Percentiles rank a stretch among this genome's conserved stretches.
These are phyloP conservation scores for Debaryomyces coudertii DNA, from an alignment of 1,139 yeast genomes.

Conservation along the genomic window DNA sequence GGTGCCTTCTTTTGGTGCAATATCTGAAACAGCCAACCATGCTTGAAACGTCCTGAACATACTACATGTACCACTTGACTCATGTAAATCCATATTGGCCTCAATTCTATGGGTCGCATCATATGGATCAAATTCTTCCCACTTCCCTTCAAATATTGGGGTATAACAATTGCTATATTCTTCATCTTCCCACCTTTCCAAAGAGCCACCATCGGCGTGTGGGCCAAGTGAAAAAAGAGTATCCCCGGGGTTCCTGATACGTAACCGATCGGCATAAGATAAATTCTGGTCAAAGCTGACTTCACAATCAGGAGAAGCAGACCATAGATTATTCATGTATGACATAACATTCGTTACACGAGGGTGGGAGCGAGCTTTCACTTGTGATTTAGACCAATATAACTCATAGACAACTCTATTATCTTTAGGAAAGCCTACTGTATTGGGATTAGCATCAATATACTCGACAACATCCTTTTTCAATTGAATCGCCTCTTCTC, in stretches of 20 bases:
- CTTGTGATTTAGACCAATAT: constrained; percentile 46
- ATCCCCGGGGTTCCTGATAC: constrained; percentile 49
- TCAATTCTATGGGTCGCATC: constrained; percentile 39
- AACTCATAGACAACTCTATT: constrained; percentile 22
- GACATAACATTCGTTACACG: constrained; percentile 32
- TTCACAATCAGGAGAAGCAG: constrained; percentile 26
- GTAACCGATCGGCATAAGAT: constrained; percentile 42
- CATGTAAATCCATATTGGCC: constrained; percentile 40
- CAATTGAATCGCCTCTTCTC: constrained; percentile 25
- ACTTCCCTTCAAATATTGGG: constrained; percentile 44
- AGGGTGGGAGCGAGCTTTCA: constrained; percentile 46
- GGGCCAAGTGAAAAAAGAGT: constrained; percentile 27
- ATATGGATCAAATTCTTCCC: constrained; percentile 53
- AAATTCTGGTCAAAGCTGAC: constrained; percentile 27
- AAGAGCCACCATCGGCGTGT: constrained; percentile 49
- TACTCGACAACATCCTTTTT: constrained; percentile 24
- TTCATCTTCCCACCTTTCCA: constrained; percentile 51
- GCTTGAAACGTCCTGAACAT: constrained; percentile 52
- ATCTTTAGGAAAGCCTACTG: constrained; percentile 25
- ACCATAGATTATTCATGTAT: constrained; percentile 37
- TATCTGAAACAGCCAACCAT: constrained; percentile 24
- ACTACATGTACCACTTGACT: constrained; percentile 31
- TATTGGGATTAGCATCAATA: constrained; percentile 21
- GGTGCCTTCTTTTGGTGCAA: constrained; percentile 48
- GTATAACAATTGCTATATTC: constrained; percentile 42